Base-by-base conservation (phyloP, 257 asterid species). In the Solanum bulbocastanum region DNA sequence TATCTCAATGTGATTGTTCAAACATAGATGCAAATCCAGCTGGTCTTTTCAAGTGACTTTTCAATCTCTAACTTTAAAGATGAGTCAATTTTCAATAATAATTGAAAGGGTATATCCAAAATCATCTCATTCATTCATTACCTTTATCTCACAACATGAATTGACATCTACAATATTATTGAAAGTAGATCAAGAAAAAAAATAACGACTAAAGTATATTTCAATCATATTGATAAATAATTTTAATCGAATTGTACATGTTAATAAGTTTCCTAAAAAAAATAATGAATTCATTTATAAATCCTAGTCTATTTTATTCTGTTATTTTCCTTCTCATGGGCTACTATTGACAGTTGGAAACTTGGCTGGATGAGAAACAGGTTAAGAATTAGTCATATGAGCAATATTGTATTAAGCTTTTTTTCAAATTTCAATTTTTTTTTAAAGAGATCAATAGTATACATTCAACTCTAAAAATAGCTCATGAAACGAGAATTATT, bases 51-150 rank as follows among this genome's bases (percentile, higher is more conserved):
- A 4, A 42, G 25, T 79, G 84, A 30, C 65, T 44, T 79, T 79
- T 27, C 36, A 44, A 9, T 79, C 25, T 40, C 65, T 58, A 44
- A 79, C 84, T 79, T 79, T 79, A 27, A 16, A 44, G 85, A 79
- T 46, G 66, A 79, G 27, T 79, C 85, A 79, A 79, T 42, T 79
- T 9, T 79, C 85, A 79, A 46, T 62, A 46, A 44, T 44, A 79
- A 16, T 15, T 27, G 85, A 44, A 79, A 79, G 27, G 10, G 37
- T 46, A 16, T 46, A 79, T 27, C 40, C 39, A 44, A 15, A 44
- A 16, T 79, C 27, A 79, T 79, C 40, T 79, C 85, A 79, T 44
- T 79, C 10, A 79, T 49, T 79, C 66, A 16, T 27, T 44, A 79
- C n/a, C 66, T 30, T 44, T 46, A 44, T 44, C 10, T 79, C 27